phyloP scores from a whole-genome alignment of 352 stramenopile species.

The Phytophthora sojae region DNA sequence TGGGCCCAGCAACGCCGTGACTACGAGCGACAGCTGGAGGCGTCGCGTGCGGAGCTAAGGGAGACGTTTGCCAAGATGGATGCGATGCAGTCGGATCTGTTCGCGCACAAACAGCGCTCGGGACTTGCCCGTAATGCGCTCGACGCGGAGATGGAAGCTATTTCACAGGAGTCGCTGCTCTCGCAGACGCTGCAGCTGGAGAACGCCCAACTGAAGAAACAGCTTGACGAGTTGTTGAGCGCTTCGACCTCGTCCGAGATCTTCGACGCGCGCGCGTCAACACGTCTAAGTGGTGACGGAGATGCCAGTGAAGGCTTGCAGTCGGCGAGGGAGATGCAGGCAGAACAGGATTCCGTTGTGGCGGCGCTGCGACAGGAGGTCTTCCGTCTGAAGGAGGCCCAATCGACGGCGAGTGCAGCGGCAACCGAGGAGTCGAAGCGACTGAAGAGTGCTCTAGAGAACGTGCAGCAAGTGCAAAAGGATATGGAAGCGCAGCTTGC shows the following conservation, averaged over 20 bases:
- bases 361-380: constrained; percentile 64
- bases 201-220: constrained; percentile 85
- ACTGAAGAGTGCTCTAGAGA: constrained; percentile 44
- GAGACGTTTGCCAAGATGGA: constrained; percentile 85
- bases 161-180: constrained; percentile 87
- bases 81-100: constrained; percentile 92
- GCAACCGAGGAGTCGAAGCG: constrained; percentile 40
- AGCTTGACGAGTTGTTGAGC: constrained; percentile 79
- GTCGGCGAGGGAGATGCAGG: constrained; percentile 45
- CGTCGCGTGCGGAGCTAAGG: constrained; percentile 60
- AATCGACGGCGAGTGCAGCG: constrained; percentile 33
- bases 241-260: constrained; percentile 31
- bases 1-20: constrained; percentile 84
- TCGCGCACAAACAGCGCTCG: constrained; percentile 84
- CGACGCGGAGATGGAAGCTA: constrained; percentile 88
- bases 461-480: constrained; percentile 33
- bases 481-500: constrained; percentile 51
- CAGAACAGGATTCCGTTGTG: constrained; percentile 65
- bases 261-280: constrained; percentile 12
- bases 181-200: constrained; percentile 81
- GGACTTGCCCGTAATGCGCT: constrained; percentile 67
- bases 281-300: constrained; percentile 11
- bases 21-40: constrained; percentile 74
- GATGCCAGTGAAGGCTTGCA: constrained; percentile 24
- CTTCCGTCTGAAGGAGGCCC: constrained; percentile 60